Conservation (phyloP, 345 rosid genomes). For the Euphorbia lathyris region DNA sequence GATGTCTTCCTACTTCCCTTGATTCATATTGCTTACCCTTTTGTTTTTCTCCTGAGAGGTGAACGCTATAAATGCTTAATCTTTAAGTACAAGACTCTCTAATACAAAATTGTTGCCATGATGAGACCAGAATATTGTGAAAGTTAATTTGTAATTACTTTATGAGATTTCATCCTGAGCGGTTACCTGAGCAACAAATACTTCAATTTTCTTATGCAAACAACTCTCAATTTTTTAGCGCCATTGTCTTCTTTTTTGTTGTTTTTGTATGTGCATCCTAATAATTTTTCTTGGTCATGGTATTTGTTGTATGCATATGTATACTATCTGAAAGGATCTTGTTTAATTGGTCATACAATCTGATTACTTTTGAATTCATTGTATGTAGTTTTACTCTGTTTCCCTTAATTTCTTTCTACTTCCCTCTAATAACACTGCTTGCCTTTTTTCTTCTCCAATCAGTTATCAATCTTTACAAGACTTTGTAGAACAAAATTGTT, state of each 20-base stretch:
- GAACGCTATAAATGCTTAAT: too few relatives aligned
- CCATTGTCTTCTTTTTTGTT: neutral
- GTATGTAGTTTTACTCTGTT: neutral
- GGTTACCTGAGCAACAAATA: slow-evolving; percentile 6
- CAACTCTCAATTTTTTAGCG: neutral
- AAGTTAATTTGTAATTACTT: slow-evolving; percentile 1
- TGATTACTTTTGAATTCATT: neutral
- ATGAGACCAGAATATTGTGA: slow-evolving; percentile 6
- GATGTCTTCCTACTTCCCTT: neutral
- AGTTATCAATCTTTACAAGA: neutral
- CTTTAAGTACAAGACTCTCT: neutral
- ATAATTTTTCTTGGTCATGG: too few relatives aligned
- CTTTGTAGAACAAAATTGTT: neutral
- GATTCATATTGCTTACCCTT: neutral
- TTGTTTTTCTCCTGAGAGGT: too few relatives aligned
- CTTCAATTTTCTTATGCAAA: neutral
- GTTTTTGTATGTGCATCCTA: neutral
- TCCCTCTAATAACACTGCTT: too few relatives aligned
- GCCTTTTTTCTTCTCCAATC: neutral
- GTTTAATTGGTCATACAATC: neutral
- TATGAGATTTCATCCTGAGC: slow-evolving; percentile 11
- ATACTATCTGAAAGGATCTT: neutral
- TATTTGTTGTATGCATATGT: too few relatives aligned
- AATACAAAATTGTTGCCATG: slow-evolving; percentile 10
- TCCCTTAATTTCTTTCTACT: neutral